Evolutionary conservation across 73 alveolate species (phyloP), one percentile per base, ranked within the genome.

Genomic region (Durusdinium trenchii): DNA sequence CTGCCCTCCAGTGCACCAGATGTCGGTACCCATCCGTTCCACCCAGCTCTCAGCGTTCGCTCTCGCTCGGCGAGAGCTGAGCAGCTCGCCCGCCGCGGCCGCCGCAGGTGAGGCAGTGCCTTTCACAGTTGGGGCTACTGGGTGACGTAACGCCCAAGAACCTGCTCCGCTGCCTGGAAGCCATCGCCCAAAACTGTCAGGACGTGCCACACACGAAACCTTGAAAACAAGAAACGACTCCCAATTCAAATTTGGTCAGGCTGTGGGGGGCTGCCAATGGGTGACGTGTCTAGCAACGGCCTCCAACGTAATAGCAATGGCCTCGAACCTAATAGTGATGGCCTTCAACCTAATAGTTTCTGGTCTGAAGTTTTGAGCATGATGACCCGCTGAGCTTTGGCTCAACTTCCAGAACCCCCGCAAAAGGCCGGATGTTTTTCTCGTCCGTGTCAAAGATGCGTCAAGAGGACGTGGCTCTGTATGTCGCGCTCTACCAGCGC

Each of bases 401-500:
- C 38, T 60, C 60, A 2, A 4, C 61, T 43, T 2, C 36, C 57
- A 76, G 45, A 9, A 35, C 50, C 23, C 78, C 43, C 42, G 78
- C 20, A n/a, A n/a, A n/a, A n/a, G n/a, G n/a, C n/a, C n/a, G n/a
- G n/a, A n/a, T n/a, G n/a, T n/a, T n/a, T n/a, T n/a, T n/a, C n/a
- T n/a, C n/a, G n/a, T n/a, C n/a, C n/a, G n/a, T n/a, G n/a, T n/a
- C n/a, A n/a, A n/a, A n/a, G n/a, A n/a, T 40, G n/a, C 52, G 1
- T 9, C 84, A 47, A 30, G 47, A 83, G 94, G 94, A 84, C 94
- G 94, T 84, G 76, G 54, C 76, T 26, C 52, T 84, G 42, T 84
- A n/a, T 40, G 94, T 84, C 50, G 94, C 94, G 20, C n/a, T 84
- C n/a, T 84, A 84, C 40, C 94, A 51, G 30, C 94, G 94, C 76